Evolutionary conservation across 2,329 filamentous ascomycete genomes (phyloP).

Genomic region (Myriosclerotinia curreyana): DNA sequence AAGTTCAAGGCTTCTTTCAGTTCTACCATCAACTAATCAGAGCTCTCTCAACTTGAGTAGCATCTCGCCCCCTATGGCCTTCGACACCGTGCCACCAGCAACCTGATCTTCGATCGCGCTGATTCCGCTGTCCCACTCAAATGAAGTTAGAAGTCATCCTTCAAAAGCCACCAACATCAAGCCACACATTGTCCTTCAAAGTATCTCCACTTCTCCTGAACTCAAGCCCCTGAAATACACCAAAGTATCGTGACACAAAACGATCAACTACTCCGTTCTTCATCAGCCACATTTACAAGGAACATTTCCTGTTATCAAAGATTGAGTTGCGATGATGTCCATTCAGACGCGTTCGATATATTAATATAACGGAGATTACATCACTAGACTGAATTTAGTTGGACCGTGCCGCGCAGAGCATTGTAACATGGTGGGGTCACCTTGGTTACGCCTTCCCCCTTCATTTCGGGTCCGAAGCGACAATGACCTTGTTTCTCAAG

Average conservation of each 20-base stretch:
- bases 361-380: conserved; percentile 18
- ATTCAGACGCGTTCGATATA: conserved; percentile 12
- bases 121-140: background rate
- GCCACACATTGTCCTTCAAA: background rate
- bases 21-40: background rate
- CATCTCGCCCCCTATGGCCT: background rate
- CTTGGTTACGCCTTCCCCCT: conserved; percentile 7
- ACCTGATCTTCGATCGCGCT: background rate
- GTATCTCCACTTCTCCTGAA: conserved; percentile 1
- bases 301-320: conserved; percentile 17
- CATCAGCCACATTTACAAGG: conserved; percentile 13
- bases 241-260: conserved; percentile 4
- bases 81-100: background rate
- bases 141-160: background rate
- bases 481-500: conserved; percentile 61
- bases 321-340: background rate
- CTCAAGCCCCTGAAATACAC: background rate
- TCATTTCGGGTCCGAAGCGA: conserved; percentile 5
- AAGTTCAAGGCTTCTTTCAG: background rate
- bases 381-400: conserved; percentile 43
- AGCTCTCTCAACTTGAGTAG: background rate
- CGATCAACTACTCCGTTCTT: background rate
- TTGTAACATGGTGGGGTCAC: background rate
- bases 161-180: conserved; percentile 9
- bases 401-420: conserved; percentile 62